These are phyloP conservation scores for Peronospora destructor DNA, from an alignment of 352 stramenopile species.

Conservation along the genomic window DNA sequence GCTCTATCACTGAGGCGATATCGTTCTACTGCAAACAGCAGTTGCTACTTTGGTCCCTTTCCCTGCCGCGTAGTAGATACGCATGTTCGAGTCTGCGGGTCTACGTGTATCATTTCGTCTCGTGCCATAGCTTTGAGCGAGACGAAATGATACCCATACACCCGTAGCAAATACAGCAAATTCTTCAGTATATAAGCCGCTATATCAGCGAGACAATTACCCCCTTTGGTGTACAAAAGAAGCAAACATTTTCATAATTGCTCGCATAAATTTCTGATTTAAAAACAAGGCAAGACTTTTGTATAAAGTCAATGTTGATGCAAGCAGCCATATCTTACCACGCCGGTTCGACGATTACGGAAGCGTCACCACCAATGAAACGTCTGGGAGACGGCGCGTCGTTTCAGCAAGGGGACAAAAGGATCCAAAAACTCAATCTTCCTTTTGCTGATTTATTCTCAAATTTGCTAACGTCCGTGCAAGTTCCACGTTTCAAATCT, in stretches of 20 bases:
- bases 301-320: constrained; percentile 6
- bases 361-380: constrained; percentile 19
- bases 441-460: constrained; percentile 11
- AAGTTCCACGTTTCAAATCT: not conserved
- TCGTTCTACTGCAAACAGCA: constrained; percentile 31
- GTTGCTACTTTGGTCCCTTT: constrained; percentile 24
- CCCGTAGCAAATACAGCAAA: not conserved
- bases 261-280: too few species aligned
- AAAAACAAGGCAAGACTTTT: too few species aligned
- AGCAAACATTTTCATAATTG: too few species aligned
- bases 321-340: constrained; percentile 13
- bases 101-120: not conserved
- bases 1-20: constrained; percentile 33
- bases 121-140: constrained; percentile 15
- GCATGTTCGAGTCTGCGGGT: constrained; percentile 28
- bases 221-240: too few species aligned
- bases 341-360: constrained; percentile 13
- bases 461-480: constrained; percentile 15
- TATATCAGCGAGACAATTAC: not conserved
- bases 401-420: not conserved
- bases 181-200: not conserved
- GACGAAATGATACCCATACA: not conserved
- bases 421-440: not conserved
- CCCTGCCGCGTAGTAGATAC: constrained; percentile 36
- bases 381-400: constrained; percentile 14